Evolutionary conservation across 225 moss, liverwort and hornwort genomes (phyloP).

Genomic region (Pseudisothecium myosuroides): DNA sequence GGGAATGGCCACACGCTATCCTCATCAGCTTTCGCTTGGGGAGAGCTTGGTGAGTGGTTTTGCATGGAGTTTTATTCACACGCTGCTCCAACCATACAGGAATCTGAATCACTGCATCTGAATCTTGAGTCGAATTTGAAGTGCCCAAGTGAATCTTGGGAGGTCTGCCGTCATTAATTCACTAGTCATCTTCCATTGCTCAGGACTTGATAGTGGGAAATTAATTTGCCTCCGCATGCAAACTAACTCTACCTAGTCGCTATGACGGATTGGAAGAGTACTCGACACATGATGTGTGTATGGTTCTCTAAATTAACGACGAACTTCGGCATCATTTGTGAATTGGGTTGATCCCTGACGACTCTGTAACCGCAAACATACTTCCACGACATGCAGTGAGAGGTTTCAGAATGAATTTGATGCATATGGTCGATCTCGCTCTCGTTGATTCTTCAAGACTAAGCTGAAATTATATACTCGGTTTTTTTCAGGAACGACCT

Average conservation of each 20-base stretch:
- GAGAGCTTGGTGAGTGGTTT: not conserved
- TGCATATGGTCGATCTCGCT: not conserved
- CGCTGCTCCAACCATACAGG: not conserved
- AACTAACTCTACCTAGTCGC: not conserved
- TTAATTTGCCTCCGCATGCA: not conserved
- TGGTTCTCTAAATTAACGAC: not conserved
- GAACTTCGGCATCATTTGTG: not conserved
- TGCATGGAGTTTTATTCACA: not conserved
- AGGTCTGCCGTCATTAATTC: not conserved
- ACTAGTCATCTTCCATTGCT: not conserved
- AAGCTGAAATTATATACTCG: not conserved
- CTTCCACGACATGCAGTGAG: not conserved
- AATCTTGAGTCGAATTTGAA: not conserved
- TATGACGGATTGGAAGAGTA: not conserved
- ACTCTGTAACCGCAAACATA: not conserved
- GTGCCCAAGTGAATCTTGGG: not conserved
- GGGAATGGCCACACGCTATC: not conserved
- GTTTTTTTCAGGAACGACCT: not conserved
- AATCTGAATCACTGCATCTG: not conserved
- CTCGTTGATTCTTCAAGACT: not conserved
- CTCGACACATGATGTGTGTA: not conserved
- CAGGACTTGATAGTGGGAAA: not conserved
- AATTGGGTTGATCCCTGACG: not conserved
- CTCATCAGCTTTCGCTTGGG: not conserved
- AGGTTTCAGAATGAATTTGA: not conserved